Evolutionary conservation across 2,329 filamentous ascomycete species (phyloP).

Genomic region (Alternaria longipes): DNA sequence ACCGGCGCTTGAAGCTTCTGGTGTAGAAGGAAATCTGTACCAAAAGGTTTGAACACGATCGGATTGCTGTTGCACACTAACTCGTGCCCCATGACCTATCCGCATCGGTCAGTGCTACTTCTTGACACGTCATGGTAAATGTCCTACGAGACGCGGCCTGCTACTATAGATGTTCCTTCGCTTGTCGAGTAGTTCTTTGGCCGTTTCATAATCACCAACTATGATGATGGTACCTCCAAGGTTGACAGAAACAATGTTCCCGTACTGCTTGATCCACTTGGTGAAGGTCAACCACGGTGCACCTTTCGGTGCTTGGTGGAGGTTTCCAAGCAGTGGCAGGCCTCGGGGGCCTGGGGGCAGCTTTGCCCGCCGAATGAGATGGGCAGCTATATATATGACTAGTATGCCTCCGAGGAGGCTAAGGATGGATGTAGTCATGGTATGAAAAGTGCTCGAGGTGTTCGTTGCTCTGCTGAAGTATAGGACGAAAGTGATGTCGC

Average conservation of each 20-base stretch:
- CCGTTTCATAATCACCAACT: constrained; percentile 59
- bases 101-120: not conserved
- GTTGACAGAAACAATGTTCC: constrained; percentile 45
- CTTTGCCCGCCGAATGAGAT: not conserved
- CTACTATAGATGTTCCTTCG: constrained; percentile 61
- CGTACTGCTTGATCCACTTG: constrained; percentile 48
- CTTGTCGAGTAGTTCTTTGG: constrained; percentile 63
- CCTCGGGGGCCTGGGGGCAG: constrained; percentile 40
- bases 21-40: constrained; percentile 50
- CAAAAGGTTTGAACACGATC: constrained; percentile 51
- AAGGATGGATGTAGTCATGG: not conserved
- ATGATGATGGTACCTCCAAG: constrained; percentile 46
- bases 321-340: constrained; percentile 46
- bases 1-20: constrained; percentile 52
- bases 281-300: constrained; percentile 38
- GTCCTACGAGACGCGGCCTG: constrained; percentile 54
- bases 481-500: not conserved
- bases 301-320: constrained; percentile 40
- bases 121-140: not conserved
- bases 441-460: not conserved
- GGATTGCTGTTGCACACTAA: constrained; percentile 55
- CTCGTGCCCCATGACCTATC: constrained; percentile 56
- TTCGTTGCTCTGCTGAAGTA: not conserved
- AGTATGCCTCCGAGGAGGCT: not conserved
- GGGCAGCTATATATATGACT: not conserved